These are phyloP conservation scores for Mycena chlorophos DNA, from an alignment of 768 basidiomycete genomes.

Conservation along the genomic window DNA sequence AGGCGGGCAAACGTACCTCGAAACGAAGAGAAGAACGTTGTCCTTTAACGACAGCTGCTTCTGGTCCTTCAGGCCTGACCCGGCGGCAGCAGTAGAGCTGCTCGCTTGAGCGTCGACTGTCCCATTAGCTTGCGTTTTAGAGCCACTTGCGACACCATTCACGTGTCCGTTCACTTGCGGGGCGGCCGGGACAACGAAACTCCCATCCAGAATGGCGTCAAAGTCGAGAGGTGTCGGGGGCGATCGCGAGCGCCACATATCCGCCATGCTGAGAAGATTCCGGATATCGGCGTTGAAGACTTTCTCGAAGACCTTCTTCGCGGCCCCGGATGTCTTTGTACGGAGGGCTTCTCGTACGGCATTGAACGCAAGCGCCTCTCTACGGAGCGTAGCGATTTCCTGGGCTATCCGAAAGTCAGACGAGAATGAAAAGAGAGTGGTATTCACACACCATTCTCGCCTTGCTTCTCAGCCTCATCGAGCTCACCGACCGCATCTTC, in stretches of 20 bases:
- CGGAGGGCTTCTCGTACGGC: constrained; percentile 74
- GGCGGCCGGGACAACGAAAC: constrained; percentile 43
- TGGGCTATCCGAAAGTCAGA: constrained; percentile 51
- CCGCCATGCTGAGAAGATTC: constrained; percentile 87
- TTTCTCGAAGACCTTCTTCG: constrained; percentile 81
- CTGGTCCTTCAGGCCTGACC: constrained; percentile 73
- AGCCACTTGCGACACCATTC: constrained; percentile 21
- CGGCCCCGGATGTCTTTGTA: constrained; percentile 48
- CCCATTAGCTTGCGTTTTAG: constrained; percentile 29
- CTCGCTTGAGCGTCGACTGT: constrained; percentile 21
- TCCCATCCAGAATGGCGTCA: constrained; percentile 66
- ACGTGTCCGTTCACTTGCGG: constrained; percentile 10
- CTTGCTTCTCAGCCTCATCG: constrained; percentile 88
- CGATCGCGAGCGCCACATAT: constrained; percentile 95
- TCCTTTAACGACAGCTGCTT: constrained; percentile 73
- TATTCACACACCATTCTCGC: constrained; percentile 77
- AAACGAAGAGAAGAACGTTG: constrained; percentile 78
- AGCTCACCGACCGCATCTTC: constrained; percentile 79
- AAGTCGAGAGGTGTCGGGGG: constrained; percentile 84
- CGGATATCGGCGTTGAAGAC: constrained; percentile 87
- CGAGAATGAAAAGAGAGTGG: background rate
- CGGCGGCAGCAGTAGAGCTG: constrained; percentile 9
- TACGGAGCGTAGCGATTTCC: constrained; percentile 87
- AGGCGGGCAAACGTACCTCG: constrained; percentile 55
- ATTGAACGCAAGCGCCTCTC: constrained; percentile 86